Conservation (phyloP, 2,329 filamentous ascomycete species). For the Penicillium sp. region DNA sequence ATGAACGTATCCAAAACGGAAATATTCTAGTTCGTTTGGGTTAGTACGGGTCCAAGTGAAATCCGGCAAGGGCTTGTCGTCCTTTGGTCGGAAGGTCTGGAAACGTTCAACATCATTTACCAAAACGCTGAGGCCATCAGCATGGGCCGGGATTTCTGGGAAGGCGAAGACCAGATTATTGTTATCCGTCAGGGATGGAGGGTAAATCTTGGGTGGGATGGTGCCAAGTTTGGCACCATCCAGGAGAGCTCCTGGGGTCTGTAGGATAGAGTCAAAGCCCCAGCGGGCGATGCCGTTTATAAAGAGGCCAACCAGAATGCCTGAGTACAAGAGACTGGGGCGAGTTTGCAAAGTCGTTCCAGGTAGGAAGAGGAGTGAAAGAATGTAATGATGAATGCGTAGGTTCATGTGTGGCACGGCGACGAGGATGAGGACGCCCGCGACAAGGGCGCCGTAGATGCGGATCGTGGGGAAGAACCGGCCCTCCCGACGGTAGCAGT, state of each 20-base stretch:
- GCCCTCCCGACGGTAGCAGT: conserved; percentile 59
- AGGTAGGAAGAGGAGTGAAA: conserved; percentile 59
- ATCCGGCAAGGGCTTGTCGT: conserved; percentile 19
- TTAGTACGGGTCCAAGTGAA: conserved; percentile 39
- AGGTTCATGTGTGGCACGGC: conserved; percentile 59
- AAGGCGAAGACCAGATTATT: conserved; percentile 41
- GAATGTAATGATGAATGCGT: conserved; percentile 66
- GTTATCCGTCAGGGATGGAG: conserved; percentile 16
- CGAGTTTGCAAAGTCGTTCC: conserved; percentile 62
- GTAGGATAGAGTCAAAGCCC: conserved; percentile 62
- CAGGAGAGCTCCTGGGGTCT: conserved; percentile 55
- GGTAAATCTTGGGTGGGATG: conserved; percentile 32
- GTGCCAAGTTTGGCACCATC: conserved; percentile 38
- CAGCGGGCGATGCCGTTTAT: conserved; percentile 66
- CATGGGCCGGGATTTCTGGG: conserved; percentile 28
- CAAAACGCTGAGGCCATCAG: conserved; percentile 59
- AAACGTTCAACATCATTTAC: conserved; percentile 65
- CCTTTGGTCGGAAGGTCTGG: conserved; percentile 51
- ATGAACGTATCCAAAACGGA: conserved; percentile 46
- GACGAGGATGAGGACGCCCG: conserved; percentile 50
- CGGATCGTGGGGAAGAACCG: conserved; percentile 48
- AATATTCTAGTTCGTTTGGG: conserved; percentile 39
- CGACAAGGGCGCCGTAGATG: conserved; percentile 50
- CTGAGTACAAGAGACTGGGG: conserved; percentile 60
- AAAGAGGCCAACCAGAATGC: conserved; percentile 62